A percentile compares a stretch with the other conserved stretches of the same genome.
Evolutionary conservation across 345 rosid genomes (phyloP).

Genomic region (Eucalyptus tenuipes): DNA sequence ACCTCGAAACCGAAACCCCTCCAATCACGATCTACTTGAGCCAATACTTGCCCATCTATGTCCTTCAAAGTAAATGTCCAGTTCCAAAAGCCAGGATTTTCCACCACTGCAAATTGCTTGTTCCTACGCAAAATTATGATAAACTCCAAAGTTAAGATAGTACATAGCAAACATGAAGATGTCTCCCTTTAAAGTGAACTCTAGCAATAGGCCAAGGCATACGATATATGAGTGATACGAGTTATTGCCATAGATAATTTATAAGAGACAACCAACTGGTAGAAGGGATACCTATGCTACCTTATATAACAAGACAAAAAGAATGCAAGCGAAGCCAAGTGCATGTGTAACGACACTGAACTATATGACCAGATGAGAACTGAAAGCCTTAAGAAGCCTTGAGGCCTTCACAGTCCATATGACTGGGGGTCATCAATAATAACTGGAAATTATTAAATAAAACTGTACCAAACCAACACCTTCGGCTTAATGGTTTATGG

Average conservation of each 20-base stretch:
- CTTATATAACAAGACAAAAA: neutral
- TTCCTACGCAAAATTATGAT: constrained; percentile 30
- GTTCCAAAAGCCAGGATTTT: constrained; percentile 95
- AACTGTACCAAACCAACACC: neutral
- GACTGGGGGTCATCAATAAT: neutral
- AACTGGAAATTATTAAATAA: neutral
- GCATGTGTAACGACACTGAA: neutral
- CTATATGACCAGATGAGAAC: neutral
- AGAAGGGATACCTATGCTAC: neutral
- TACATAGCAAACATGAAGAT: neutral
- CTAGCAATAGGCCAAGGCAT: neutral
- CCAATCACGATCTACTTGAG: constrained; percentile 92
- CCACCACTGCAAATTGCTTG: constrained; percentile 84
- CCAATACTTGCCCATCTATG: constrained; percentile 63
- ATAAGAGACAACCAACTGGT: neutral
- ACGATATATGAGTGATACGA: neutral
- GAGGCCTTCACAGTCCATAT: neutral
- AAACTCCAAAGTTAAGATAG: neutral
- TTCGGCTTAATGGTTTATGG: neutral
- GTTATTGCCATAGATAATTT: neutral
- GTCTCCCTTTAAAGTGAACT: neutral
- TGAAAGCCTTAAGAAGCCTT: neutral
- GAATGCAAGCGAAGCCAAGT: neutral
- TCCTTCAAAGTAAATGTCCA: constrained; percentile 96
- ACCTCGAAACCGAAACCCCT: constrained; percentile 99